Evolutionary conservation across 495 filamentous ascomycete genomes (phyloP).

Genomic region (Xylaria acuta): DNA sequence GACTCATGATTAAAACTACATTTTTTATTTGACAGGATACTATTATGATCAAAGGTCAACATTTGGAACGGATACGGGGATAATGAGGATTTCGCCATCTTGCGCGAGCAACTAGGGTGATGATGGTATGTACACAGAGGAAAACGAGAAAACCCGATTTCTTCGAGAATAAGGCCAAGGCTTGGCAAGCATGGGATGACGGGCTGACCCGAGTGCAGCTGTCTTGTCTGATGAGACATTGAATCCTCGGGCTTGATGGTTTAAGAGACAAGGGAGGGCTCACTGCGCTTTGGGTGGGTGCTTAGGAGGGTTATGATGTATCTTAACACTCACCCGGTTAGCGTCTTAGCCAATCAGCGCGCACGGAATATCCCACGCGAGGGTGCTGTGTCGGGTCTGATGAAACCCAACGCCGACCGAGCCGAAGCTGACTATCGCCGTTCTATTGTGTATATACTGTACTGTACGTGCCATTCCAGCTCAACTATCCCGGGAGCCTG

Average conservation of each 20-base stretch:
- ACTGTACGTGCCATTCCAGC: background rate
- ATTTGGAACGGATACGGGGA: slow-evolving; percentile 8
- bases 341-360: slow-evolving; percentile 13
- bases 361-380: background rate
- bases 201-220: background rate
- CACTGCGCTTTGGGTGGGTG: too few species aligned
- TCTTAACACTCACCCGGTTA: background rate
- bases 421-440: slow-evolving; percentile 10
- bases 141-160: background rate
- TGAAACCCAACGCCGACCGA: slow-evolving; percentile 1
- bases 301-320: background rate
- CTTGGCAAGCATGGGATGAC: background rate
- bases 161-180: background rate
- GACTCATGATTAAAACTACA: background rate
- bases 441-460: too few species aligned
- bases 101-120: too few species aligned
- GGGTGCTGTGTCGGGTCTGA: background rate
- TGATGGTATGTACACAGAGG: too few species aligned
- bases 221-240: too few species aligned
- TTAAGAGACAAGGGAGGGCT: background rate
- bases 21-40: background rate
- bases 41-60: background rate
- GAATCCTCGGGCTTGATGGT: background rate
- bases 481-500: background rate
- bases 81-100: background rate